Conservation (phyloP, 2,329 filamentous ascomycete genomes). For the Fusarium sulawesiense region DNA sequence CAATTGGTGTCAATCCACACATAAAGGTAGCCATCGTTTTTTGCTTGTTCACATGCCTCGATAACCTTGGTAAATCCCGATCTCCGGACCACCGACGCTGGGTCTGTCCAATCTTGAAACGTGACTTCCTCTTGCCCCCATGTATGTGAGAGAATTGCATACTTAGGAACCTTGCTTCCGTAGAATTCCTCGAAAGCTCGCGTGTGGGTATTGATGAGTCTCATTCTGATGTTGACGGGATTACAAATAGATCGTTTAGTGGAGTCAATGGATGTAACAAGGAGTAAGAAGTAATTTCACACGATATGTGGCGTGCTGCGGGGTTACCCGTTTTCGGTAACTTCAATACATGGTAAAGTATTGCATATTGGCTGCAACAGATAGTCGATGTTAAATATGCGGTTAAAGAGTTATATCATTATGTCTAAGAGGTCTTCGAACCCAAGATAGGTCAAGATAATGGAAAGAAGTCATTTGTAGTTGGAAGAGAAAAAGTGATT, state of each 20-base stretch:
- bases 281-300: neutral
- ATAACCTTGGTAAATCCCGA: neutral
- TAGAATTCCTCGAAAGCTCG: neutral
- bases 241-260: accelerated
- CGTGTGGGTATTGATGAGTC: neutral
- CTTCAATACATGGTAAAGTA: too few relatives aligned
- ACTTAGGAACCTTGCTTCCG: neutral
- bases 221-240: neutral
- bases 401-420: too few relatives aligned
- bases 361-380: neutral
- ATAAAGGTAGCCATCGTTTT: neutral
- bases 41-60: neutral
- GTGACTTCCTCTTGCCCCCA: neutral
- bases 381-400: neutral
- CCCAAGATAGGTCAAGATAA: too few relatives aligned
- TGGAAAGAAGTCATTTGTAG: too few relatives aligned
- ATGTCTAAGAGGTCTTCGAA: too few relatives aligned
- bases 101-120: neutral
- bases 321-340: neutral
- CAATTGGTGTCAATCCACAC: neutral
- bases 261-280: accelerated
- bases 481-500: too few relatives aligned
- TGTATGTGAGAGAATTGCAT: neutral
- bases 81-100: neutral
- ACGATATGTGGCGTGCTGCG: neutral